Evolutionary conservation across 108 stramenopile species (phyloP), one percentile per base, ranked within the genome.

Genomic region (Nitzschia inconspicua): DNA sequence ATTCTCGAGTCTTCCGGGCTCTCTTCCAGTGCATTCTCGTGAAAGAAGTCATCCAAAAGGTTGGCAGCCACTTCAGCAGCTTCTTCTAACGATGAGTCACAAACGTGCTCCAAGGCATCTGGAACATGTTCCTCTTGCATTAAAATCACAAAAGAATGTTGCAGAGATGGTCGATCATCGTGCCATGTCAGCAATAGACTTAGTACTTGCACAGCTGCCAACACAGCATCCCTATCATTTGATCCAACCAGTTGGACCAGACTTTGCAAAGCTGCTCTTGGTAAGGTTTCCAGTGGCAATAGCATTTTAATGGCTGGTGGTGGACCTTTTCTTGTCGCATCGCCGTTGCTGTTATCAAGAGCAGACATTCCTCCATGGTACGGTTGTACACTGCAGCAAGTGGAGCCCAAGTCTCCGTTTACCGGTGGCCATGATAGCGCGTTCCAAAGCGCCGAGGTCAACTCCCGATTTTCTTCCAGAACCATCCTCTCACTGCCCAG

Each of bases 11-110:
- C 8, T 8, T 28, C 50, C 18, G 40, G 20, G 32, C 14, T 60
- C n/a, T 35, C 44, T 24, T 48, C 62, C 22, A 57, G 48, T 16
- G 26, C 43, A 10, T 57, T n/a, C 24, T 58, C 25, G 32, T 50
- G 35, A 42, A 63, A 72, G 30, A 44, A 63, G 29, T 63, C 29
- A 44, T 72, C 70, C 24, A 72, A 44, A 5, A 63, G 20, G 2
- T 64, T 36, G 20, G 70, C 62, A 14, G 70, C 70, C 4, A 64
- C 36, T 32, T 64, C 53, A 7, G 63, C 31, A 1, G 54, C 60
- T 9, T 56, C 44, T 24, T 60, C 49, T 31, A 36, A 18, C 1
- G 42, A 6, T 0, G 67, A 60, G 28, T 70, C 53, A 40, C 68
- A 70, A 0, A 70, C 22, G 6, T 20, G 26, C 40, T 70, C 68